These are phyloP conservation scores for Colletotrichum sp. DNA, from an alignment of 2,329 filamentous ascomycete genomes.

Conservation along the genomic window DNA sequence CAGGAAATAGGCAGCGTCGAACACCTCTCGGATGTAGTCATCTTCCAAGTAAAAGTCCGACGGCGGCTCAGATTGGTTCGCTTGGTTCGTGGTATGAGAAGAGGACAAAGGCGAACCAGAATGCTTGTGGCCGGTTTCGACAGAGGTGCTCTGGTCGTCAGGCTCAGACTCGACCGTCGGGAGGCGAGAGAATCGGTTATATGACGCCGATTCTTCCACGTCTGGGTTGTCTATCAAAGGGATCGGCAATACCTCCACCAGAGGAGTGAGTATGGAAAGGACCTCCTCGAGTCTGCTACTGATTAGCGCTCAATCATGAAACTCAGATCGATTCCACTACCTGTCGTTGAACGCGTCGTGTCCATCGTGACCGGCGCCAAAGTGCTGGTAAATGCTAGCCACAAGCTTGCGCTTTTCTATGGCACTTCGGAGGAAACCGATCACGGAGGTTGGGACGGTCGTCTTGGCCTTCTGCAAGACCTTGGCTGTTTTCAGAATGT, in stretches of 20 bases:
- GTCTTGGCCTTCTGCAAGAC: rapidly evolving
- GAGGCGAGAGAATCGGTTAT: background rate
- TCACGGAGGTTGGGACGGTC: rapidly evolving
- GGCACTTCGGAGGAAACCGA: rapidly evolving
- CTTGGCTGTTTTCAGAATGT: background rate
- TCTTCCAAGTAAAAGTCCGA: background rate
- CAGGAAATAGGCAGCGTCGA: background rate
- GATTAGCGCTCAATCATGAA: no score
- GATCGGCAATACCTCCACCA: background rate
- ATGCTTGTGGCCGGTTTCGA: background rate
- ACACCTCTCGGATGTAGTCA: background rate
- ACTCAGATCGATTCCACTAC: no score
- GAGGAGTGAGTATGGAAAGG: background rate
- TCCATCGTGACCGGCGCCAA: background rate
- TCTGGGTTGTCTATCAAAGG: no score
- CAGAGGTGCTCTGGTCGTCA: no score
- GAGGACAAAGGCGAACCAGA: background rate
- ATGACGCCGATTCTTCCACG: no score
- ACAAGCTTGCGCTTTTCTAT: background rate
- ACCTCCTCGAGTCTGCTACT: background rate
- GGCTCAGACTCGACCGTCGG: background rate
- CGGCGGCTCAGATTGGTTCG: background rate
- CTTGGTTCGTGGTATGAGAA: background rate
- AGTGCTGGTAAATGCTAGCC: background rate
- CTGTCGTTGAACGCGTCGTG: background rate